phyloP scores from a whole-genome alignment of 352 stramenopile species.

The Thalassiosira hispida region DNA sequence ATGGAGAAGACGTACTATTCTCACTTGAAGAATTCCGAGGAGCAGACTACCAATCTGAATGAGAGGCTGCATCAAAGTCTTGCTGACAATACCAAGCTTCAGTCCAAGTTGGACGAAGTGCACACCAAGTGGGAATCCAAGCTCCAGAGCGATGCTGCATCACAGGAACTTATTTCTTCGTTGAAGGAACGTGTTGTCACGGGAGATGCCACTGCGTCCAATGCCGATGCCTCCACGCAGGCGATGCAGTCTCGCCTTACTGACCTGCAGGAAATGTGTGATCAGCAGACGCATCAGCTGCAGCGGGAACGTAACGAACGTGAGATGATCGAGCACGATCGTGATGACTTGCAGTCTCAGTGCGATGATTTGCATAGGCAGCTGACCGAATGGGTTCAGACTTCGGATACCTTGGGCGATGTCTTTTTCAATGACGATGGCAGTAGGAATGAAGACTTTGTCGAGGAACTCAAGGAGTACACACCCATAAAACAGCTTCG shows the following conservation, averaged over 20 bases:
- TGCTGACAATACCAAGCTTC: slow-evolving; percentile 24
- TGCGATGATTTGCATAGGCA: slow-evolving; percentile 38
- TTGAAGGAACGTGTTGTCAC: slow-evolving; percentile 38
- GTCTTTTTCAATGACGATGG: slow-evolving; percentile 35
- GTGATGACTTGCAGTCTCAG: slow-evolving; percentile 44
- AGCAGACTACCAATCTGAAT: slow-evolving; percentile 45
- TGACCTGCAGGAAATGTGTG: slow-evolving; percentile 43
- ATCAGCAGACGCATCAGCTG: slow-evolving; percentile 41
- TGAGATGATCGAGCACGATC: slow-evolving; percentile 50
- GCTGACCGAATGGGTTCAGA: slow-evolving; percentile 34
- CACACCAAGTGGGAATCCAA: slow-evolving; percentile 42
- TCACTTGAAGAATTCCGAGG: slow-evolving; percentile 35
- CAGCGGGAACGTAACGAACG: slow-evolving; percentile 44
- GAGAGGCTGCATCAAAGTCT: slow-evolving; percentile 34
- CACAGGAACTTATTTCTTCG: slow-evolving; percentile 37
- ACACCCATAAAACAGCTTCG: slow-evolving; percentile 38
- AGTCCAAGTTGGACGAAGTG: slow-evolving; percentile 35
- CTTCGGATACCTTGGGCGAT: slow-evolving; percentile 21
- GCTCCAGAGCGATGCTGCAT: slow-evolving; percentile 14
- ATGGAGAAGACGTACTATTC: slow-evolving; percentile 37
- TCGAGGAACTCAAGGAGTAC: slow-evolving; percentile 24
- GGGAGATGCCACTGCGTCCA: background rate
- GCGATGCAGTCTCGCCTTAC: slow-evolving; percentile 35
- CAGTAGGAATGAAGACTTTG: slow-evolving; percentile 26
- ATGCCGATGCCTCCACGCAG: slow-evolving; percentile 28